A percentile compares a stretch with the other conserved stretches of the same genome.
Evolutionary conservation across 805 yeast species (phyloP).

Genomic region (Millerozyma miso): DNA sequence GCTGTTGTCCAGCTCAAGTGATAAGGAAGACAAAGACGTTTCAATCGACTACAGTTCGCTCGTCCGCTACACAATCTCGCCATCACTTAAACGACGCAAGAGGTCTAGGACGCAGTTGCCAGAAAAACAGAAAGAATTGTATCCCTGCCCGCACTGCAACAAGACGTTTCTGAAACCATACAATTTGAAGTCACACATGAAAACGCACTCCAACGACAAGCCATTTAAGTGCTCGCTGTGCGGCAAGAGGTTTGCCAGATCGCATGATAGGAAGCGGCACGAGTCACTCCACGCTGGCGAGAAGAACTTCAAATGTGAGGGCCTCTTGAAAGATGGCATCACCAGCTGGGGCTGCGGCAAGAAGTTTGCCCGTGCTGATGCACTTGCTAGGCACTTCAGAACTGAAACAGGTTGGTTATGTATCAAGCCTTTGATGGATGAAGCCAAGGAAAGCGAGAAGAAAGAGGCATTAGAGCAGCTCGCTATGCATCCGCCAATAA

Average conservation of each 20-base stretch:
- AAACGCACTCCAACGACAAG: slow-evolving; percentile 58
- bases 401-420: slow-evolving; percentile 74
- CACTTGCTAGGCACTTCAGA: slow-evolving; percentile 68
- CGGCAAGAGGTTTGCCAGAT: slow-evolving; percentile 66
- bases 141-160: slow-evolving; percentile 41
- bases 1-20: neutral
- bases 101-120: slow-evolving; percentile 11
- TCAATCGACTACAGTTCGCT: slow-evolving; percentile 31
- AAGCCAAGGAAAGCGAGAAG: slow-evolving; percentile 35
- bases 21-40: neutral
- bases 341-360: slow-evolving; percentile 75
- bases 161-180: slow-evolving; percentile 47
- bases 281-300: slow-evolving; percentile 72
- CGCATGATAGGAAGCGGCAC: slow-evolving; percentile 74
- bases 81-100: slow-evolving; percentile 25
- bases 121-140: slow-evolving; percentile 8
- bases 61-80: slow-evolving; percentile 31
- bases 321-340: slow-evolving; percentile 50
- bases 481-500: neutral
- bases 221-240: slow-evolving; percentile 67
- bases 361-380: slow-evolving; percentile 73
- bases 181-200: slow-evolving; percentile 47
- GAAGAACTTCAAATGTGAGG: slow-evolving; percentile 66
- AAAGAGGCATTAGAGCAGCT: neutral
- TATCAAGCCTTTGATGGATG: slow-evolving; percentile 60